Conservation (phyloP, 257 asterid species). For the Fraxinus pennsylvanica region DNA sequence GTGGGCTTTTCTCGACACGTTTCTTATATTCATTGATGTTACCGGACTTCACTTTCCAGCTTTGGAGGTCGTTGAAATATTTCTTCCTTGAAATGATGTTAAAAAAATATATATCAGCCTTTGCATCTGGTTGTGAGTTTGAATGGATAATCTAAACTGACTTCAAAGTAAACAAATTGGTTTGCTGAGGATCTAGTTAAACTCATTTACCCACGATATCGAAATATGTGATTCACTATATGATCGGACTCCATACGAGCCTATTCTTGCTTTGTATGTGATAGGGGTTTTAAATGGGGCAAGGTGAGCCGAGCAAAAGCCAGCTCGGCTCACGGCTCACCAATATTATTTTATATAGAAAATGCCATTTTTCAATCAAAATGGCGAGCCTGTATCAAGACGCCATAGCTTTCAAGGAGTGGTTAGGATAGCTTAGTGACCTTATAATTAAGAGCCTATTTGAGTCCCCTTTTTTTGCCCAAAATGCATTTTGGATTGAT, state of each 20-base stretch:
- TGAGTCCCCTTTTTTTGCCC: too few relatives aligned
- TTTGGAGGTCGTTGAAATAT: not conserved
- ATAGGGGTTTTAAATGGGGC: too few relatives aligned
- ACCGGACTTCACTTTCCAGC: not conserved
- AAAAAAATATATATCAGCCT: not conserved
- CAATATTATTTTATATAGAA: too few relatives aligned
- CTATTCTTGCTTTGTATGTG: not conserved
- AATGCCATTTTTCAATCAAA: too few relatives aligned
- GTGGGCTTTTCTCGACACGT: slow-evolving; percentile 27
- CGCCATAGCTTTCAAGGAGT: not conserved
- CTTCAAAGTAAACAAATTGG: not conserved
- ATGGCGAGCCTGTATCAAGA: too few relatives aligned
- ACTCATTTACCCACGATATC: not conserved
- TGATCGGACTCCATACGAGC: not conserved
- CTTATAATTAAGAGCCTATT: not conserved
- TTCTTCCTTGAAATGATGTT: not conserved
- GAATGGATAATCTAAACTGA: not conserved
- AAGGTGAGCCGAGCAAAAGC: too few relatives aligned
- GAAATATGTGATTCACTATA: not conserved
- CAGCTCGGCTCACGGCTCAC: too few relatives aligned
- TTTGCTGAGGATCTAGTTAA: not conserved
- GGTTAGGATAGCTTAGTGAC: not conserved
- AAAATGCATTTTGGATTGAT: too few relatives aligned
- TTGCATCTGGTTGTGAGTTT: not conserved
- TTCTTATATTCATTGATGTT: slow-evolving; percentile 1